Evolutionary conservation across 768 basidiomycete genomes (phyloP), one percentile per base, ranked within the genome.

Genomic region (Leccinum ochraceum): DNA sequence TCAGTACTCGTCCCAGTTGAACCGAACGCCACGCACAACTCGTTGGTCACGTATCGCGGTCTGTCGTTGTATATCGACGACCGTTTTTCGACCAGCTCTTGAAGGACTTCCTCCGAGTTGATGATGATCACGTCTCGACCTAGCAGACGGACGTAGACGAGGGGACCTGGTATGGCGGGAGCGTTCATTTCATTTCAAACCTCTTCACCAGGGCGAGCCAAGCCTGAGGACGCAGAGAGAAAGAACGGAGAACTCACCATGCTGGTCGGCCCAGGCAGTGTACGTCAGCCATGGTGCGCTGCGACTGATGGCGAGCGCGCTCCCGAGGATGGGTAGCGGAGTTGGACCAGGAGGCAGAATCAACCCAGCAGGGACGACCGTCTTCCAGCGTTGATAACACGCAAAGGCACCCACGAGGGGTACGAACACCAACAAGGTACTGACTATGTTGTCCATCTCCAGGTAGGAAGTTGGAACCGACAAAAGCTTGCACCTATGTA

Each of bases 51-150:
- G 30, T 34, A 56, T 13, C 34, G 54, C 17, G 65, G 65, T 36
- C 67, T 52, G 46, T 66, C 66, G 4, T 56, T 62, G 34, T 68
- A 68, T 28, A 51, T 56, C n/a, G 44, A 51, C 10, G 66, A 68
- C 11, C 67, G 67, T 24, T 44, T 46, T 11, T 67, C 67, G 37
- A 67, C 16, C 28, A 68, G 53, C 13, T 54, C 61, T 16, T 59
- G 58, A 3, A 63, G 55, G 26, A 61, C 20, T 36, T 66, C 52
- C 6, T 61, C 61, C 37, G 65, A 59, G 32, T 56, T 63, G 37
- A 68, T 36, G 39, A 67, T 53, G 26, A 68, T 39, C 17, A 60
- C 49, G 28, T 64, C 53, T 24, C 32, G 22, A 9, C 53, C 53
- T 36, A 59, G 20, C 17, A 59, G 32, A 48, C 53, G 58, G 24